Evolutionary conservation across 75 land plant species (phyloP), one percentile per base, ranked within the genome.

Genomic region (Cryptomeria japonica): DNA sequence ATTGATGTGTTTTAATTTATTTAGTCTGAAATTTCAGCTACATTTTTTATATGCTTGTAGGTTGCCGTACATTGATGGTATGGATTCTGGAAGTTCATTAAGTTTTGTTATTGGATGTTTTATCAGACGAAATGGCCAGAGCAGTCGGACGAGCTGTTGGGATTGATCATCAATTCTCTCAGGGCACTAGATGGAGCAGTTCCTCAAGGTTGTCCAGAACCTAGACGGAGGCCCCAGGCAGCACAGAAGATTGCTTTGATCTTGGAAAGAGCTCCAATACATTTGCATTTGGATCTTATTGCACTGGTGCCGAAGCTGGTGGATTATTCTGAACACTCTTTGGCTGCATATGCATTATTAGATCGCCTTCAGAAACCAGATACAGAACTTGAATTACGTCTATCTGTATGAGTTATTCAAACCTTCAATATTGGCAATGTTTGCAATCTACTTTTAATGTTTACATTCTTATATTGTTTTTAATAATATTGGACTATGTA

Each of bases 91-190:
- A 85, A 39, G 49, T 85, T 38, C 84, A 83, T 39, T 83, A 12
- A 70, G 87, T 85, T 79, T 88, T 75, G 34, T 46, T 87, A 25
- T 53, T 22, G 83, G 55, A 16, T 46, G 72, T 37, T 90, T 75
- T 79, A 38, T 53, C 89, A 98, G 99, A 92, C 95, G 32, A 96
- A 95, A 92, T 98, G 99, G 97, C 97, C 99, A 38, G 96, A 97
- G 92, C 97, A 97, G 84, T 98, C 99, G 11, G 99, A 98, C 88
- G 99, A 97, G 90, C 97, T 98, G 46, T 87, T 98, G 83, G 97
- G 96, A 55, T 91, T 98, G 86, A 98, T 98, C 78, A 96, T 98
- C 9, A 98, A 96, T 79, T 98, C 99, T 25, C 85, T 98, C 73
- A 93, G 96, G 89, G 96, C 99, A 25, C 87, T 98, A 28, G 99